Percentiles rank a stretch among this genome's conserved stretches.
phyloP scores from a whole-genome alignment of 768 basidiomycete species.

The Leccinum aurantiacum region DNA sequence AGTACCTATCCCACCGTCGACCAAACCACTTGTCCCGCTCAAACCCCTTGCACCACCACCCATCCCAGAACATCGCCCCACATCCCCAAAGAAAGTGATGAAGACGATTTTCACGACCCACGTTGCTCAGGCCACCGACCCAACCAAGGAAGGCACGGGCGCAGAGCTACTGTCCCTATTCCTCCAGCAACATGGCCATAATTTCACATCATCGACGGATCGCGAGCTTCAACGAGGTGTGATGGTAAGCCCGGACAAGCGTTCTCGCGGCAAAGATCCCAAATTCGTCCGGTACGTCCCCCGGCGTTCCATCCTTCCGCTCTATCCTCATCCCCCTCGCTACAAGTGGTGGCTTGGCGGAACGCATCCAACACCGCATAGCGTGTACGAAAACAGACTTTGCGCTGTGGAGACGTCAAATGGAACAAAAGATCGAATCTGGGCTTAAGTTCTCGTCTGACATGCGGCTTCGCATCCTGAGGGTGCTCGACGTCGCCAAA shows the following conservation, averaged over 20 bases:
- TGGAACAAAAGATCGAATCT: slow-evolving; percentile 36
- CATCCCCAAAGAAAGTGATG: slow-evolving; percentile 36
- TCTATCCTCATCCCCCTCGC: background rate
- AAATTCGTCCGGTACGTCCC: slow-evolving; percentile 49
- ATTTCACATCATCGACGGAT: slow-evolving; percentile 36
- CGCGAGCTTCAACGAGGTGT: slow-evolving; percentile 49
- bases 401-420: slow-evolving; percentile 53
- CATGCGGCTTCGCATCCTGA: slow-evolving; percentile 44
- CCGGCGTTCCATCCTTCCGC: background rate
- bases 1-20: slow-evolving; percentile 15
- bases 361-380: slow-evolving; percentile 45
- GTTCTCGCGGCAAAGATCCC: slow-evolving; percentile 39
- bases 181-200: slow-evolving; percentile 45
- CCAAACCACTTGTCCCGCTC: slow-evolving; percentile 17
- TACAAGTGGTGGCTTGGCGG: slow-evolving; percentile 57
- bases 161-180: slow-evolving; percentile 55
- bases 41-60: slow-evolving; percentile 33
- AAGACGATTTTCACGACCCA: slow-evolving; percentile 52
- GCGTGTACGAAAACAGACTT: slow-evolving; percentile 46
- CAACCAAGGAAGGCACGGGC: slow-evolving; percentile 48
- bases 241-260: slow-evolving; percentile 59
- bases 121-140: slow-evolving; percentile 53
- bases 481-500: slow-evolving; percentile 39
- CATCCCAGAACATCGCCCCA: slow-evolving; percentile 14
- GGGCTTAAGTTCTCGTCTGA: slow-evolving; percentile 36